phyloP scores from a whole-genome alignment of 2,329 filamentous ascomycete genomes.

The Aspergillus chevalieri region DNA sequence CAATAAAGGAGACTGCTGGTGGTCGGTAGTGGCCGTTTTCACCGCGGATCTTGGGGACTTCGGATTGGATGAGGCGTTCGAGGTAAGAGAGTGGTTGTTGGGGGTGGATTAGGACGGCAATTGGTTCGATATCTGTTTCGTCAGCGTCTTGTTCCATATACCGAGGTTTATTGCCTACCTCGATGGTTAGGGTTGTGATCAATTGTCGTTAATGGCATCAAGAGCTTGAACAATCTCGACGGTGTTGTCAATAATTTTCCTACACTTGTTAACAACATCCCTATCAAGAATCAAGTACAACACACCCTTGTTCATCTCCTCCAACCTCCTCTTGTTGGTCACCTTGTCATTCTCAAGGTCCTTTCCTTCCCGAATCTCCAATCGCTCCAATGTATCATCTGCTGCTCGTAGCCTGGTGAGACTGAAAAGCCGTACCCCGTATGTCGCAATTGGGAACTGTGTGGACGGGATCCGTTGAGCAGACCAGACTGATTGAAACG shows the following conservation, averaged over 20 bases:
- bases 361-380: slow-evolving; percentile 32
- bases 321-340: slow-evolving; percentile 27
- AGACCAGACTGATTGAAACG: not conserved
- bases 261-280: slow-evolving; percentile 22
- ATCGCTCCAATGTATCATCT: slow-evolving; percentile 17
- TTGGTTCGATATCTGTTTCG: slow-evolving; percentile 61
- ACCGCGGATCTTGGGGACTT: slow-evolving; percentile 63
- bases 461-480: not conserved
- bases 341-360: slow-evolving; percentile 21
- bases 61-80: slow-evolving; percentile 80
- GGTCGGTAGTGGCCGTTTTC: slow-evolving; percentile 62
- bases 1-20: slow-evolving; percentile 71
- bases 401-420: not conserved
- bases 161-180: slow-evolving; percentile 15
- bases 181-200: slow-evolving; percentile 56
- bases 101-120: slow-evolving; percentile 79
- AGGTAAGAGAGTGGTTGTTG: slow-evolving; percentile 89
- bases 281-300: not conserved
- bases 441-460: not conserved
- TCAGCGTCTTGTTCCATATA: not conserved
- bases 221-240: slow-evolving; percentile 71
- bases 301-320: slow-evolving; percentile 58
- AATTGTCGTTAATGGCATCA: slow-evolving; percentile 64
- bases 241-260: slow-evolving; percentile 77
- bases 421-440: not conserved